Evolutionary conservation across 148 eudicot genomes (phyloP).

Genomic region (Arbutus unedo): DNA sequence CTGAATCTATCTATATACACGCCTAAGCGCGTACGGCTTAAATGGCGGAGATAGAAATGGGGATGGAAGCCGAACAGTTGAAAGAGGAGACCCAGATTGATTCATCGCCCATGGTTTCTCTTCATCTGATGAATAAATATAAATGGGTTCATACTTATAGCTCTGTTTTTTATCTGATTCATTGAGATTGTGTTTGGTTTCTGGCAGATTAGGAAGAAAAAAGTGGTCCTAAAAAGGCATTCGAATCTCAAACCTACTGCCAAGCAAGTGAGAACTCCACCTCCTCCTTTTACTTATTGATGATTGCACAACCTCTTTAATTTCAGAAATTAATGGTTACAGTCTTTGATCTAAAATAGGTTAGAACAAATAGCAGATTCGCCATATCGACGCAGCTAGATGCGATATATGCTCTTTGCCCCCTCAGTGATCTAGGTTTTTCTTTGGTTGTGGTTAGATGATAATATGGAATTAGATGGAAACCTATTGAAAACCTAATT

Average conservation of each 20-base stretch:
- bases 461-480: not conserved
- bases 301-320: not conserved
- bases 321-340: not conserved
- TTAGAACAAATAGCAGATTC: not conserved
- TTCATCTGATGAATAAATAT: not conserved
- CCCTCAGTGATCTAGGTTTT: not conserved
- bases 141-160: not conserved
- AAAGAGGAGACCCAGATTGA: not conserved
- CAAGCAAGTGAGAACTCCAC: slow-evolving; percentile 20
- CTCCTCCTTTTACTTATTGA: not conserved
- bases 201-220: slow-evolving; percentile 7
- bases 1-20: not conserved
- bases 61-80: not conserved
- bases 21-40: not conserved
- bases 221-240: slow-evolving; percentile 15
- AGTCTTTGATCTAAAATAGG: not conserved
- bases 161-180: not conserved
- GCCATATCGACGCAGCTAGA: no score
- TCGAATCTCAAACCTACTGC: slow-evolving; percentile 19
- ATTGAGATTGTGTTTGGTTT: not conserved
- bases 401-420: not conserved
- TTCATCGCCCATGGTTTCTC: slow-evolving; percentile 18
- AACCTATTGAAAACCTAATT: not conserved
- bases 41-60: slow-evolving; percentile 6
- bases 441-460: not conserved